Evolutionary conservation across 2,329 filamentous ascomycete genomes (phyloP).

Genomic region (Allantophomopsis cytisporea): DNA sequence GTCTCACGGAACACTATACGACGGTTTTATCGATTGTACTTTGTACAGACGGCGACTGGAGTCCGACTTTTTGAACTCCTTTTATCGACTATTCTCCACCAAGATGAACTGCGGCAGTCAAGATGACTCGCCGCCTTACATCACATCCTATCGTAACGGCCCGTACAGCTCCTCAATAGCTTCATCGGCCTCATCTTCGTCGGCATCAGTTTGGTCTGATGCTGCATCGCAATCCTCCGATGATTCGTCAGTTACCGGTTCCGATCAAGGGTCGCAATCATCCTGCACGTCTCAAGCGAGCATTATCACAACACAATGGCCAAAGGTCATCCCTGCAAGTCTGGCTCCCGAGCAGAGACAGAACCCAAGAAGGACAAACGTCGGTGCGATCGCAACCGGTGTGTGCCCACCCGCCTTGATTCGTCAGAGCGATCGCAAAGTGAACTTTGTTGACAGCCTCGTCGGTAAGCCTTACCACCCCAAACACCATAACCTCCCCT

Average conservation of each 20-base stretch:
- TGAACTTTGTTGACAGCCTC: conserved; percentile 90
- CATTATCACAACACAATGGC: conserved; percentile 14
- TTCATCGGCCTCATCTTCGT: conserved; percentile 63
- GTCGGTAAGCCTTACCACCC: conserved; percentile 64
- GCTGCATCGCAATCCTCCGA: conserved; percentile 57
- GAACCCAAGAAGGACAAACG: conserved; percentile 44
- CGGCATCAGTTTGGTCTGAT: conserved; percentile 67
- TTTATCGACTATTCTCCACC: conserved; percentile 6
- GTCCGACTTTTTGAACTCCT: conserved; percentile 9
- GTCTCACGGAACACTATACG: conserved; percentile 20
- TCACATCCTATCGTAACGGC: conserved; percentile 32
- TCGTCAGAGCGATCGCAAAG: conserved; percentile 82
- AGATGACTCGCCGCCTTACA: conserved; percentile 38
- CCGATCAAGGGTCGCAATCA: too few species aligned
- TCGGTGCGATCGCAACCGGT: conserved; percentile 37
- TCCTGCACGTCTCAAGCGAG: not conserved
- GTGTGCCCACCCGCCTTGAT: conserved; percentile 62
- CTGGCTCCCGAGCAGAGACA: conserved; percentile 50
- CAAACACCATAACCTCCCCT: conserved; percentile 10
- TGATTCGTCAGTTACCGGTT: conserved; percentile 44
- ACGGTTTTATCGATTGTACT: conserved; percentile 33
- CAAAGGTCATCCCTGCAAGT: conserved; percentile 21
- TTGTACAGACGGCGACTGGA: conserved; percentile 43
- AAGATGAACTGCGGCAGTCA: conserved; percentile 46
- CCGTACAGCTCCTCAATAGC: conserved; percentile 60